phyloP scores from a whole-genome alignment of 805 yeast species.

The Blastobotrys mokoenaii region DNA sequence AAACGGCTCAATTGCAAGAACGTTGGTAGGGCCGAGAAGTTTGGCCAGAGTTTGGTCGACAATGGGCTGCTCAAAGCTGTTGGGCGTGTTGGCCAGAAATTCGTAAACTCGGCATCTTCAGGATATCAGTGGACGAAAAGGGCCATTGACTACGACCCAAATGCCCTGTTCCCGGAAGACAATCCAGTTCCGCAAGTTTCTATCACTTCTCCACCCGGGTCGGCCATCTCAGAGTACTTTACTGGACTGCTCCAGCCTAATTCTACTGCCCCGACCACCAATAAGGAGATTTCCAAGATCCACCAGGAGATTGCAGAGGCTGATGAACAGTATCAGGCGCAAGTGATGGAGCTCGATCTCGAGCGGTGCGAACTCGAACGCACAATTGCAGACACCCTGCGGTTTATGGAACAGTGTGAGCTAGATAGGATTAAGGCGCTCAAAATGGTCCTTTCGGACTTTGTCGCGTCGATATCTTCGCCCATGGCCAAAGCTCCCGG shows the following conservation, averaged over 20 bases:
- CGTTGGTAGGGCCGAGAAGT: conserved; percentile 55
- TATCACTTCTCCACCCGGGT: not conserved
- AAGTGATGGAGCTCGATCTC: conserved; percentile 50
- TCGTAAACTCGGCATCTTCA: conserved; percentile 62
- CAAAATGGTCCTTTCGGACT: conserved; percentile 57
- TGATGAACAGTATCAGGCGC: conserved; percentile 45
- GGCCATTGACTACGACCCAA: conserved; percentile 31
- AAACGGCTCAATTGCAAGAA: conserved; percentile 40
- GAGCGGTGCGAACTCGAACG: conserved; percentile 64
- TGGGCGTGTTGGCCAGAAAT: conserved; percentile 46
- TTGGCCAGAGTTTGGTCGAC: conserved; percentile 66
- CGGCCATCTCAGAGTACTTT: conserved; percentile 1
- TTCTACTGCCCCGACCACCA: not conserved
- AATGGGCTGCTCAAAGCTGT: conserved; percentile 53
- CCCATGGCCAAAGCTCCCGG: conserved; percentile 20
- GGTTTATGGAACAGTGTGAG: conserved; percentile 69
- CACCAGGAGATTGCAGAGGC: conserved; percentile 40
- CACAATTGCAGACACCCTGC: conserved; percentile 51
- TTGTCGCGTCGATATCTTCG: conserved; percentile 45
- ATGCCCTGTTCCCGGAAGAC: conserved; percentile 2
- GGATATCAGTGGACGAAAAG: conserved; percentile 69
- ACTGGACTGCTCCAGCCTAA: conserved; percentile 1
- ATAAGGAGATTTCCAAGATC: conserved; percentile 5
- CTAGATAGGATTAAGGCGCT: conserved; percentile 58
- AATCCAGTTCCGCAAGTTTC: not conserved